Evolutionary conservation across 768 basidiomycete genomes (phyloP), one percentile per base, ranked within the genome.

Genomic region (Austroboletus festivus): DNA sequence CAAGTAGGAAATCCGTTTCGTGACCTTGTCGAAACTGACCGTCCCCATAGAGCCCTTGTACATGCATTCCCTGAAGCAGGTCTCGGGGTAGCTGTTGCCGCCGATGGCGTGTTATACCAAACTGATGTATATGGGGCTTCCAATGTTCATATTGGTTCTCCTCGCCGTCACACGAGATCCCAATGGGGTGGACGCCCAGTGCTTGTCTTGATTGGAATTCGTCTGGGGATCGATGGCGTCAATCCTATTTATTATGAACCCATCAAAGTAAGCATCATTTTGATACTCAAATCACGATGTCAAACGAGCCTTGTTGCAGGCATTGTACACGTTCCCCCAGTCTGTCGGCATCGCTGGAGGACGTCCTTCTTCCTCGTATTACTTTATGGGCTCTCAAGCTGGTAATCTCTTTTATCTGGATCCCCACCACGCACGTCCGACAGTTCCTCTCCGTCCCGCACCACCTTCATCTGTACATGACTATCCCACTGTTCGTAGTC

Each of bases 321-420:
- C 79, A 21, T 66, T 97, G 26, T 97, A 93, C 64, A 89, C 88
- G 0, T 92, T 93, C 68, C 94, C 94, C 0, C 95, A 98, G 70
- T 91, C 87, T 2, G 88, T 96, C 31, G 96, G 95, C 34, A 98
- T 99, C 46, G 93, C 95, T 0, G 95, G 96, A 33, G 95, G 95
- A 3, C 80, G 96, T 19, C 96, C 95, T 0, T 89, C 89, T n/a
- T 93, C 91, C 0, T 96, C 93, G 0, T 98, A 96, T 67, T 99
- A 98, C 68, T 99, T 99, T 62, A 89, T 99, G 41, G 95, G 92
- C 15, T 78, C 85, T 0, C 95, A 99, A 63, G 86, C 84, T 3
- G 88, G 93, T 54, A 87, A 83, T 42, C 76, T 98, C 7, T 85
- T 92, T 61, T 88, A 91, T 60, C 79, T 89, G 30, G 84, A 89